A percentile compares a stretch with the other conserved stretches of the same genome.
Conservation (phyloP, 2,329 filamentous ascomycete genomes). For the Huntiella decipiens region DNA sequence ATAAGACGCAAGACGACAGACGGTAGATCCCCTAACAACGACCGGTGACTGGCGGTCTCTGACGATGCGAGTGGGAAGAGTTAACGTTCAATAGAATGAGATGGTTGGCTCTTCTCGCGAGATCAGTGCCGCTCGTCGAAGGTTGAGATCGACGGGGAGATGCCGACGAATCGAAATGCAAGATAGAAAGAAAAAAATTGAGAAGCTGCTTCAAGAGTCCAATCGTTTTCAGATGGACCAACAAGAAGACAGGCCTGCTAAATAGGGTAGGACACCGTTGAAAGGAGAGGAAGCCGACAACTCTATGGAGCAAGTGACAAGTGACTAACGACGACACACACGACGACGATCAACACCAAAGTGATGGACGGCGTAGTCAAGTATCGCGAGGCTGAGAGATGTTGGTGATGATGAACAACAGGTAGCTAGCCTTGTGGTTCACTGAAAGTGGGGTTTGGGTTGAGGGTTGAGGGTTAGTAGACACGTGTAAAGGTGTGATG, state of each 20-base stretch:
- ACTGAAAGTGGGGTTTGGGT: background rate
- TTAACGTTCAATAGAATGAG: slow-evolving; percentile 10
- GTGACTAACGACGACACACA: background rate
- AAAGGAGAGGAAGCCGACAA: background rate
- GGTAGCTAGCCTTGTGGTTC: background rate
- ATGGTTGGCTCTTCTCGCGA: slow-evolving; percentile 12
- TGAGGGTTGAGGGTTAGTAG: background rate
- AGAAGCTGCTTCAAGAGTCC: background rate
- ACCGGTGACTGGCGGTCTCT: slow-evolving; percentile 11
- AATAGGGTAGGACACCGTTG: background rate
- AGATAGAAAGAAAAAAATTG: background rate
- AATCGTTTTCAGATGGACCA: slow-evolving; percentile 8
- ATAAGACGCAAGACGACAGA: slow-evolving; percentile 10
- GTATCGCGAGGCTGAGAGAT: slow-evolving; percentile 4
- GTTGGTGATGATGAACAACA: background rate
- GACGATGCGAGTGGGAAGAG: slow-evolving; percentile 12
- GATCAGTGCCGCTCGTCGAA: slow-evolving; percentile 12
- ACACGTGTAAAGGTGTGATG: background rate
- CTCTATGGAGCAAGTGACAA: slow-evolving; percentile 2
- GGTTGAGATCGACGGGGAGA: slow-evolving; percentile 10
- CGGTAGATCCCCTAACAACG: slow-evolving; percentile 10
- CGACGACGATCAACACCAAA: slow-evolving; percentile 8
- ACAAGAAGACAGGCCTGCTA: background rate
- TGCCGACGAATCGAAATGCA: slow-evolving; percentile 11
- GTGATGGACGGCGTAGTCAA: background rate